Base-by-base conservation (phyloP, 108 stramenopile species). In the Halocafeteria seosinensis region DNA sequence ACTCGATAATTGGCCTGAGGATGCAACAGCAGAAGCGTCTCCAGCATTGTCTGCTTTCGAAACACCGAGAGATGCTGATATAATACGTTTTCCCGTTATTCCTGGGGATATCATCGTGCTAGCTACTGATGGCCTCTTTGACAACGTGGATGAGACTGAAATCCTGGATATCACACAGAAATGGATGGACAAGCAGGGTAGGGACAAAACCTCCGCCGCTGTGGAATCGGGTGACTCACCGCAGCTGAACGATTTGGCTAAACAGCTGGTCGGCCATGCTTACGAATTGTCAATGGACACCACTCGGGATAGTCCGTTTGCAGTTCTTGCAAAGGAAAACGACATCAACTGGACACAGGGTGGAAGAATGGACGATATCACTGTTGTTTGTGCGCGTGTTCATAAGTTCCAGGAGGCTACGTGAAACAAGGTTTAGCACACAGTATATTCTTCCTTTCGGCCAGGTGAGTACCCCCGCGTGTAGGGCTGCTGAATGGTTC, bases 121-220 rank as follows among this genome's bases (percentile, higher is more conserved):
- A 0, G 76, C 74, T 24, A 78, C 78, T 17, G 78, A 80, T 50
- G 78, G 78, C 0, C 73, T 80, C 51, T 80, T 73, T 52, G 78
- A 80, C 72, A 80, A 80, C 59, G 66, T 80, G 64, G 75, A 80
- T 62, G 71, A 76, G 24, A 77, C 74, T 17, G 74, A 76, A 26
- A 75, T 80, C 0, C 69, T 57, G 25, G 33, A 34, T 24, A 35
- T 74, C 21, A 73, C 36, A 12, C 12, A 6, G 2, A 12, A 13
- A 11, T 59, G 57, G 57, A 2, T 3, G 8, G 3, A 53, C 57
- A n/a, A 1, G 21, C 13, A n/a, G 21, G 57, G 2, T 2, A 35
- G 2, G 12, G 17, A 8, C 2, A 12, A 3, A 35, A n/a, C 2
- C 27, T n/a, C 21, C 13, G 57, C n/a, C 27, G 17, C 57, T n/a